phyloP scores from a whole-genome alignment of 1,284 basidiomycete species.

The Ganoderma lingzhi region DNA sequence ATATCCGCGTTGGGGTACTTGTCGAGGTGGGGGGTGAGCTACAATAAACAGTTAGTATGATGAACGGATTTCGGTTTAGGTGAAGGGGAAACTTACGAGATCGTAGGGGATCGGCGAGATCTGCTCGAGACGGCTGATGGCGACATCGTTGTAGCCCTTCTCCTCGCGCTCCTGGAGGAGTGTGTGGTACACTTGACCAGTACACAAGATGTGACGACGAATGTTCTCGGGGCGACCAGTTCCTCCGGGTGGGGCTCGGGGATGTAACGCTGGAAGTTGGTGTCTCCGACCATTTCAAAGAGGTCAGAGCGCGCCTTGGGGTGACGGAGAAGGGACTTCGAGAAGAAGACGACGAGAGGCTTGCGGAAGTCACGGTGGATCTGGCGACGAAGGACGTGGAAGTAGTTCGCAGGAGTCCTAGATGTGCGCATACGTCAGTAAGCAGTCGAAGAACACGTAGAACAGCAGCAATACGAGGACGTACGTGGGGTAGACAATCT shows the following conservation, averaged over 20 bases:
- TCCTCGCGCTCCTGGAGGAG: constrained; percentile 91
- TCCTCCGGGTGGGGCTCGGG: constrained; percentile 81
- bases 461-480: constrained; percentile 39
- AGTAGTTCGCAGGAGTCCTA: constrained; percentile 93
- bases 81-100: constrained; percentile 54
- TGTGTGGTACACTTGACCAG: constrained; percentile 94
- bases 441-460: constrained; percentile 22
- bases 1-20: constrained; percentile 95
- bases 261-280: constrained; percentile 92
- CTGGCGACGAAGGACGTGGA: constrained; percentile 95
- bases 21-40: constrained; percentile 91
- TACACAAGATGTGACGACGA: constrained; percentile 91
- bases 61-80: not conserved
- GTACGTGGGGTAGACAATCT: constrained; percentile 95
- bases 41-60: constrained; percentile 25
- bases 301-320: constrained; percentile 89
- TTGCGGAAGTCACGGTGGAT: constrained; percentile 97
- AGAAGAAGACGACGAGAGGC: constrained; percentile 96
- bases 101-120: constrained; percentile 97
- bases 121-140: constrained; percentile 95
- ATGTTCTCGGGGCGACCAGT: constrained; percentile 87
- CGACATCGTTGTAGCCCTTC: constrained; percentile 90
- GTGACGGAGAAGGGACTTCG: constrained; percentile 94
- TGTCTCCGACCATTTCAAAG: constrained; percentile 90
- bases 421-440: constrained; percentile 14